These are phyloP conservation scores for Penicillium aurantiogriseum DNA, from an alignment of 2,329 filamentous ascomycete genomes.

Conservation along the genomic window DNA sequence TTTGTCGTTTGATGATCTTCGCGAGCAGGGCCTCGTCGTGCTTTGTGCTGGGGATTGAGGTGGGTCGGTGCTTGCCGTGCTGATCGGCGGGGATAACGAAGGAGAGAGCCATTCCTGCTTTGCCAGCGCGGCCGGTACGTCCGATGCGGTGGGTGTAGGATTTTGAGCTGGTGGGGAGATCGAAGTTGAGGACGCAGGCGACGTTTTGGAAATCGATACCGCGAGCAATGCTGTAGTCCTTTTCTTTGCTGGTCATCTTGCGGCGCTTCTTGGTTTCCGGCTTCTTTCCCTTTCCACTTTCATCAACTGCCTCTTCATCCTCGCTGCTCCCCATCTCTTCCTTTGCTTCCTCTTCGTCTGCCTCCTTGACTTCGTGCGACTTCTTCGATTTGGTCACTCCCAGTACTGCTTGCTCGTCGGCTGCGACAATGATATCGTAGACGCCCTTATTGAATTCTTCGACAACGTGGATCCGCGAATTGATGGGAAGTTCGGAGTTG, in stretches of 20 bases:
- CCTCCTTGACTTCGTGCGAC: constrained; percentile 24
- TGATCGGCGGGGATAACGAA: constrained; percentile 82
- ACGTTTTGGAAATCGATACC: constrained; percentile 98
- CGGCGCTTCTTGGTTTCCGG: constrained; percentile 56
- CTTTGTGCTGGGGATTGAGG: constrained; percentile 69
- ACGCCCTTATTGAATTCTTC: constrained; percentile 96
- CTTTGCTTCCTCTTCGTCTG: constrained; percentile 28
- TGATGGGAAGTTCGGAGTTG: constrained; percentile 91
- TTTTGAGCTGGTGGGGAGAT: constrained; percentile 81
- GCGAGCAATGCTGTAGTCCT: constrained; percentile 91
- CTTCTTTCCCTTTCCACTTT: constrained; percentile 26
- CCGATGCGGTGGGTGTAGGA: constrained; percentile 98
- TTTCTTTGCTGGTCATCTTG: constrained; percentile 66
- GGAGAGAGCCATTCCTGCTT: constrained; percentile 91
- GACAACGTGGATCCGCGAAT: constrained; percentile 88
- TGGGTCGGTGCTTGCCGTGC: constrained; percentile 87
- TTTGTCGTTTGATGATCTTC: constrained; percentile 76
- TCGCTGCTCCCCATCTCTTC: constrained; percentile 39
- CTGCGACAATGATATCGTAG: constrained; percentile 97
- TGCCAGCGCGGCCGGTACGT: constrained; percentile 84
- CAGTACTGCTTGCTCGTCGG: constrained; percentile 83
- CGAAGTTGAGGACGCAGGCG: constrained; percentile 92
- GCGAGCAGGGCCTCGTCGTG: constrained; percentile 81
- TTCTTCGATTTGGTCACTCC: constrained; percentile 51
- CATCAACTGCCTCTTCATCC: constrained; percentile 37